Evolutionary conservation across 768 basidiomycete species (phyloP), one percentile per base, ranked within the genome.

Genomic region (Pilatotrama ljubarskyi): DNA sequence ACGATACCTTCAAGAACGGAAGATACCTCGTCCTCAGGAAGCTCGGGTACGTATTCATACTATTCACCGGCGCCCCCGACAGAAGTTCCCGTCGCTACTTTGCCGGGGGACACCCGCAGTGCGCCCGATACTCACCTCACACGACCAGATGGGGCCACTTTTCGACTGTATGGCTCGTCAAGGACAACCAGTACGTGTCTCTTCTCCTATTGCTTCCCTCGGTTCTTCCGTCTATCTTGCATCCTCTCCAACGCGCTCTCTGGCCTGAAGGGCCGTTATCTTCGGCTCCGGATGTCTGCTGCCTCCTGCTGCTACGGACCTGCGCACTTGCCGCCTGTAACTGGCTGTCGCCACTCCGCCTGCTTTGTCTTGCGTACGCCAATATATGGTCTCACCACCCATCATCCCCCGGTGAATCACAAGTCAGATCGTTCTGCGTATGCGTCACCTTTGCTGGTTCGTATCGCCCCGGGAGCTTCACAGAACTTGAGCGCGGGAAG

Each of bases 151-250:
- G 94, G 94, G 94, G 94, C 38, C 93, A 95, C 76, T 96, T 96
- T 72, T 94, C 91, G 1, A 95, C 94, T 15, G 94, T 95, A 24
- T 95, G 93, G 93, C 86, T 94, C 35, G 90, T 91, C 18, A 87
- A 87, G 69, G 92, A 93, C 71, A 74, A 77, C 25, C 75, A 84
- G 91, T 93, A 65, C 70, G 90, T 82, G 44, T 57, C 47, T 41
- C 66, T 51, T 51, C 40, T 42, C 50, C 56, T 22, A n/a, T 52
- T 22, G 35, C 51, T 40, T n/a, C 11, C 36, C 7, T 55, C 20
- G 22, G 29, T 26, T 8, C 8, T 44, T 32, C 25, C 41, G 20
- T 55, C 48, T 6, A 15, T 10, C 18, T 14, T 49, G 14, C 13
- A 15, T 26, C 18, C 49, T 15, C 25, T 20, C 35, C 51, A 5